Evolutionary conservation across 2,329 filamentous ascomycete species (phyloP).

Genomic region (Plenodomus tracheiphilus): DNA sequence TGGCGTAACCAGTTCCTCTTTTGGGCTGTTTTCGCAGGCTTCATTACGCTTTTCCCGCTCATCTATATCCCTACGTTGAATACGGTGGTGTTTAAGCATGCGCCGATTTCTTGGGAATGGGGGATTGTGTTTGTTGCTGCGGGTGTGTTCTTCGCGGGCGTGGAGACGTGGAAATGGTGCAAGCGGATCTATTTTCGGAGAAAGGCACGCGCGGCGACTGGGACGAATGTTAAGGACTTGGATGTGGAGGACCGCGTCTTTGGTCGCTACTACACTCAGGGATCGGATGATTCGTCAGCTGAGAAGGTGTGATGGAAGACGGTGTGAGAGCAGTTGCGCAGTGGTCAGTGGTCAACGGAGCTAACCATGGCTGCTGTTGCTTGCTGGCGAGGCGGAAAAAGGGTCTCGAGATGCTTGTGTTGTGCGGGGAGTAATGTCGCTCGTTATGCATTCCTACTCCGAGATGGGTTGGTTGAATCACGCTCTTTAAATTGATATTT

Average conservation of each 20-base stretch:
- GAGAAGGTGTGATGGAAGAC: no score
- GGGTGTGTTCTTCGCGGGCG: conserved; percentile 64
- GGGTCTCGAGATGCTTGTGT: no score
- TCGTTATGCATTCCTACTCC: no score
- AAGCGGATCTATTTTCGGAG: conserved; percentile 57
- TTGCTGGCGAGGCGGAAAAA: no score
- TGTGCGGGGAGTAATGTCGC: no score
- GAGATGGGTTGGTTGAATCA: no score
- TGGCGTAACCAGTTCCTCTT: conserved; percentile 71
- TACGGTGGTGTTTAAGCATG: conserved; percentile 66
- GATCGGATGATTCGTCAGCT: no score
- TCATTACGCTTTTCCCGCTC: conserved; percentile 51
- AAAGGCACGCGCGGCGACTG: conserved; percentile 14
- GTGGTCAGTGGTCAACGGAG: no score
- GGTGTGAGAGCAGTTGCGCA: no score
- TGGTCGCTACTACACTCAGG: conserved; percentile 16
- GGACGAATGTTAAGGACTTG: conserved; percentile 14
- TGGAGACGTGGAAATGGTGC: conserved; percentile 68
- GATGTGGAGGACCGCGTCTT: conserved; percentile 24
- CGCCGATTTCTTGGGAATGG: conserved; percentile 70
- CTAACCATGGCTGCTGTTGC: no score
- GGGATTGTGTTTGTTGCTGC: conserved; percentile 65
- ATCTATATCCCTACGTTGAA: conserved; percentile 71
- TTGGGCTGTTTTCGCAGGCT: conserved; percentile 49
- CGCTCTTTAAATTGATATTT: no score